phyloP scores from a whole-genome alignment of 2,329 filamentous ascomycete species.

The Blastomyces emzantsi region DNA sequence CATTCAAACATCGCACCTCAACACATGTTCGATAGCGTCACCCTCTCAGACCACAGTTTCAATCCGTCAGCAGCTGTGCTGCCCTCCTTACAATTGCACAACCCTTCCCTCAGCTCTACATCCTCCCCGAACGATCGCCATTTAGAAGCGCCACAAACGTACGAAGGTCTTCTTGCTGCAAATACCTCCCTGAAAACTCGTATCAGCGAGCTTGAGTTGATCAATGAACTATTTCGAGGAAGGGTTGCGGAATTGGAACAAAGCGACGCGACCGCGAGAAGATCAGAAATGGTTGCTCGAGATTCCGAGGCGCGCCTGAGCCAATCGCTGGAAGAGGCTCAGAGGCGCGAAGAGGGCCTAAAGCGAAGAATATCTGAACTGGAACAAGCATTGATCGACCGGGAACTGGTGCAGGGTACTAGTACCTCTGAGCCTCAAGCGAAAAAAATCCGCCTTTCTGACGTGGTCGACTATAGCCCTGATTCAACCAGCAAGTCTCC shows the following conservation, averaged over 20 bases:
- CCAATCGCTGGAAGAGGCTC: slow-evolving; percentile 63
- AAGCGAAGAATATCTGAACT: slow-evolving; percentile 75
- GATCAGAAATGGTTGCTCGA: slow-evolving; percentile 47
- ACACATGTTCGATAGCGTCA: slow-evolving; percentile 66
- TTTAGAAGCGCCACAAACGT: slow-evolving; percentile 63
- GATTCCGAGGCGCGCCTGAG: slow-evolving; percentile 49
- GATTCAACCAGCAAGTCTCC: slow-evolving; percentile 15
- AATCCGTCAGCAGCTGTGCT: slow-evolving; percentile 46
- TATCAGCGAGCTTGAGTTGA: slow-evolving; percentile 89
- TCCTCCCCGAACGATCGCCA: slow-evolving; percentile 53
- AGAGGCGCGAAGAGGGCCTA: slow-evolving; percentile 68
- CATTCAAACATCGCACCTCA: slow-evolving; percentile 61
- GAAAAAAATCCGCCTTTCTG: slow-evolving; percentile 50
- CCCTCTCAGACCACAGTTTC: slow-evolving; percentile 60
- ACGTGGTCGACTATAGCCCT: slow-evolving; percentile 41
- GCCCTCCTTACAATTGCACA: slow-evolving; percentile 44
- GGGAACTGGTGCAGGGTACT: slow-evolving; percentile 17
- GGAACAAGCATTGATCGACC: slow-evolving; percentile 45
- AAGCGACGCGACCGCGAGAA: slow-evolving; percentile 59
- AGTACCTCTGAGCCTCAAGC: slow-evolving; percentile 38
- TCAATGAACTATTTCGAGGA: slow-evolving; percentile 73
- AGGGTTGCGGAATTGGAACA: slow-evolving; percentile 67
- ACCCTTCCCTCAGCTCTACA: slow-evolving; percentile 51
- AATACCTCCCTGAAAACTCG: slow-evolving; percentile 89
- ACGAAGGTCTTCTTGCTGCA: slow-evolving; percentile 67